A percentile compares a stretch with the other conserved stretches of the same genome.
Conservation (phyloP, 2,329 filamentous ascomycete genomes). For the Xylariaceae sp. region DNA sequence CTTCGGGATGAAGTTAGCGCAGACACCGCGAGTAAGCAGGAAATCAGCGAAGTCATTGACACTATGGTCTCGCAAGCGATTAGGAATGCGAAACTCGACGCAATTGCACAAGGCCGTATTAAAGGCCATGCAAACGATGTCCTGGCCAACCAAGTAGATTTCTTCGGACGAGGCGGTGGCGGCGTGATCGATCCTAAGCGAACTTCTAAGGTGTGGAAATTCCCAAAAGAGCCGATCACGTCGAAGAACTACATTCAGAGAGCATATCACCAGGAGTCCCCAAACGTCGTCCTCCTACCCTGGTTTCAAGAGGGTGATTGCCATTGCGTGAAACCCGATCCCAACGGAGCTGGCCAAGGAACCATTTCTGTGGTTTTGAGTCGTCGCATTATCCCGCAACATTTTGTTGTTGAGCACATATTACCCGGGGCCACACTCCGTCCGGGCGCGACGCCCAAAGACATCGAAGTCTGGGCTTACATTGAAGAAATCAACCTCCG, state of each 20-base stretch:
- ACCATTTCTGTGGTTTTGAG: slow-evolving; percentile 60
- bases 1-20: slow-evolving; percentile 22
- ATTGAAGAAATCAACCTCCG: slow-evolving; percentile 44
- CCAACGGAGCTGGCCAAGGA: slow-evolving; percentile 43
- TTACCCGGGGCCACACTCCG: slow-evolving; percentile 55
- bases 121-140: slow-evolving; percentile 39
- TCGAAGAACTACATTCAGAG: slow-evolving; percentile 27
- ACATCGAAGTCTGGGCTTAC: slow-evolving; percentile 65
- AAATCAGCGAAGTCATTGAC: slow-evolving; percentile 39
- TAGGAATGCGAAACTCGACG: slow-evolving; percentile 41
- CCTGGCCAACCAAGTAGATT: slow-evolving; percentile 61
- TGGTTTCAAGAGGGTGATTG: slow-evolving; percentile 83
- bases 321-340: slow-evolving; percentile 65
- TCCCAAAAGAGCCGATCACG: slow-evolving; percentile 24
- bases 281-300: slow-evolving; percentile 52
- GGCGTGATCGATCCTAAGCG: slow-evolving; percentile 55
- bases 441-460: slow-evolving; percentile 55
- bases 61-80: slow-evolving; percentile 40
- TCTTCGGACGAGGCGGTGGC: slow-evolving; percentile 60
- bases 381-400: slow-evolving; percentile 55
- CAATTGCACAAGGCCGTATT: slow-evolving; percentile 43
- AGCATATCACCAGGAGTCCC: slow-evolving; percentile 31
- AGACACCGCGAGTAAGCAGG: slow-evolving; percentile 34
- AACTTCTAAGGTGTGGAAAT: slow-evolving; percentile 55
- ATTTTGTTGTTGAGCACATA: slow-evolving; percentile 70